phyloP scores from a whole-genome alignment of 306 rosid genomes.

The Sicyos edulis region DNA sequence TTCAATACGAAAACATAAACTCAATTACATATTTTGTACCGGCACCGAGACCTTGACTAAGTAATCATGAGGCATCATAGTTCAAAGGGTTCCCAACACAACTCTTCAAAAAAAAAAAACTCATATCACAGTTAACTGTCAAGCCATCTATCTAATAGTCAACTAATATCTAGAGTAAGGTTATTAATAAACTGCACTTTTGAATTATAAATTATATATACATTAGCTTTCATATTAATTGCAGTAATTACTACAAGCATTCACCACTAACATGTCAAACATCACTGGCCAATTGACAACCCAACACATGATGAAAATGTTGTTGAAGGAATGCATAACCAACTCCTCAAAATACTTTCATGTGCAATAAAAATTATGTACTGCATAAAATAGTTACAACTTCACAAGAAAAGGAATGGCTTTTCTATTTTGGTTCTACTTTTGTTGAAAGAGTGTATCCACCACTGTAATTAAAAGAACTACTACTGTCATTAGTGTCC shows the following conservation, averaged over 20 bases:
- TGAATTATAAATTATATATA: neutral
- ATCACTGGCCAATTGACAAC: neutral
- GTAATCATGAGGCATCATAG: no score
- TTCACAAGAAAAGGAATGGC: neutral
- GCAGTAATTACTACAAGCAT: neutral
- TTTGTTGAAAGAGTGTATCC: conserved; percentile 53
- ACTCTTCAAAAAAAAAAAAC: no score
- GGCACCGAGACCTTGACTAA: no score
- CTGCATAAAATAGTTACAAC: neutral
- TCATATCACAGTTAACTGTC: no score
- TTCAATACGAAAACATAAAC: no score
- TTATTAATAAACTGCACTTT: no score
- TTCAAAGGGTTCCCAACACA: no score
- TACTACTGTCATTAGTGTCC: conserved; percentile 35
- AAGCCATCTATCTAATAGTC: no score
- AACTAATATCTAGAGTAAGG: no score
- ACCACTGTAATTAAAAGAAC: conserved; percentile 69
- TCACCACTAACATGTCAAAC: neutral
- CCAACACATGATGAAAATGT: neutral
- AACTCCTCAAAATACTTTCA: neutral
- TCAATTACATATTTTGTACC: no score
- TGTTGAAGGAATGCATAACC: neutral
- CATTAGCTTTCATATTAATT: neutral
- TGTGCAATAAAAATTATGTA: neutral
- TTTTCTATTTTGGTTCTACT: conserved; percentile 61